These are phyloP conservation scores for Pistacia atlantica DNA, from an alignment of 345 rosid genomes.

Conservation along the genomic window DNA sequence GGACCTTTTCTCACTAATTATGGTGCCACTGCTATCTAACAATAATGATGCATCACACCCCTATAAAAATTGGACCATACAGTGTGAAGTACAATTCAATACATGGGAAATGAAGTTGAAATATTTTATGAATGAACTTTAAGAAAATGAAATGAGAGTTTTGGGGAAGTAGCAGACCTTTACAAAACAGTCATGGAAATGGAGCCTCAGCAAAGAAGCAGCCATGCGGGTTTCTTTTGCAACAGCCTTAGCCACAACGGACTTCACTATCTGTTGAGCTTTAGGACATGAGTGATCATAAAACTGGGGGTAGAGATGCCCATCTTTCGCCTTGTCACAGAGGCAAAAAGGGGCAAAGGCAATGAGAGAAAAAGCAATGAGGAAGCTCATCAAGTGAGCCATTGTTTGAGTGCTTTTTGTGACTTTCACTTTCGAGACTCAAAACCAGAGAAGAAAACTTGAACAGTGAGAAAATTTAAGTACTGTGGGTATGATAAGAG, in stretches of 20 bases:
- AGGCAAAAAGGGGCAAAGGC: constrained; percentile 51
- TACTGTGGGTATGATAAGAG: constrained; percentile 28
- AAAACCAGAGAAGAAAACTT: constrained; percentile 13
- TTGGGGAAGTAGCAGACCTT: constrained; percentile 40
- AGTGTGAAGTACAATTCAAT: not conserved
- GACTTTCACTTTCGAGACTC: constrained; percentile 9
- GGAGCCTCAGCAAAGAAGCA: constrained; percentile 80
- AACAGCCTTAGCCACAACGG: constrained; percentile 60
- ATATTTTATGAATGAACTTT: not conserved
- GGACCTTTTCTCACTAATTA: constrained; percentile 74
- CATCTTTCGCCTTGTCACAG: constrained; percentile 31
- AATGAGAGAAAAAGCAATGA: constrained; percentile 47
- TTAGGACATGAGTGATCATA: constrained; percentile 72
- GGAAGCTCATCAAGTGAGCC: constrained; percentile 39
- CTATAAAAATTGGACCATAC: constrained; percentile 34
- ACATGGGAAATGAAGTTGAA: not conserved
- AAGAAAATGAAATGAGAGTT: not conserved
- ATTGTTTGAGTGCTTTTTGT: constrained; percentile 15
- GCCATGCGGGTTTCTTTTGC: constrained; percentile 72
- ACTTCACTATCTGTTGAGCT: constrained; percentile 53
- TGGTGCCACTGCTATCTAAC: constrained; percentile 63
- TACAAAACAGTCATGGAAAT: constrained; percentile 92
- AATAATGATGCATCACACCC: constrained; percentile 90
- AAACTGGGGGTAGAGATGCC: constrained; percentile 53
- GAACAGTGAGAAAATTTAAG: not conserved